Base-by-base conservation (phyloP, 805 yeast genomes). In the Wickerhamiella galacta region DNA sequence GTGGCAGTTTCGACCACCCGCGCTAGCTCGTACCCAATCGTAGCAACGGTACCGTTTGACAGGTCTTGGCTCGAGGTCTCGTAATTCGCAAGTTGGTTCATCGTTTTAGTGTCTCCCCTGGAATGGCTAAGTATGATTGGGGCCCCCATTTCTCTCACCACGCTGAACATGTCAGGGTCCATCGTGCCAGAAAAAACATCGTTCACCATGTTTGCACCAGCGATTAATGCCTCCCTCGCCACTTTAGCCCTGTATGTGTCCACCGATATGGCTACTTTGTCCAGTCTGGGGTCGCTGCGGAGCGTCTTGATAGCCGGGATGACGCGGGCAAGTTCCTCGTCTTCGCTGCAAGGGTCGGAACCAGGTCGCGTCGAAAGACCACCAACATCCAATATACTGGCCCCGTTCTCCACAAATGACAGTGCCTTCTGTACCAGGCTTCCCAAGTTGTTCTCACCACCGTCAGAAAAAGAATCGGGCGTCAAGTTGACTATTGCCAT, bases 391-490 rank as follows among this genome's bases (percentile, higher is more conserved):
- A 90, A 62, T 20, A 90, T 78, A 18, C 63, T 61, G n/a, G 83
- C 80, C 1, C 81, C 83, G 16, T 64, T 57, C 0, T 51, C 45
- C 4, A 70, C 63, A 63, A 79, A 64, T 24, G 53, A 41, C 25
- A 54, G 49, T 0, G 75, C 77, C 16, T 58, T 56, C 0, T 44
- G 47, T 18, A 75, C 48, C 2, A 72, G 61, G 8, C 54, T 53
- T 0, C 56, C 63, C 0, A 63, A 23, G 5, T 59, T 48, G 20
- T 60, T 48, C 12, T 48, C 48, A 1, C 90, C 82, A 2, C 94
- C 96, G 53, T 90, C 98, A 28, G 93, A 79, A 51, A 90, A 90
- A 2, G 95, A 83, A 53, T 90, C 95, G 0, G 95, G 94, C 0
- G 98, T 90, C 15, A 77, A 66, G 47, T 90, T 90, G 41, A 90